Evolutionary conservation across 2,329 filamentous ascomycete genomes (phyloP).

Genomic region (Neoarthrinium moseri): DNA sequence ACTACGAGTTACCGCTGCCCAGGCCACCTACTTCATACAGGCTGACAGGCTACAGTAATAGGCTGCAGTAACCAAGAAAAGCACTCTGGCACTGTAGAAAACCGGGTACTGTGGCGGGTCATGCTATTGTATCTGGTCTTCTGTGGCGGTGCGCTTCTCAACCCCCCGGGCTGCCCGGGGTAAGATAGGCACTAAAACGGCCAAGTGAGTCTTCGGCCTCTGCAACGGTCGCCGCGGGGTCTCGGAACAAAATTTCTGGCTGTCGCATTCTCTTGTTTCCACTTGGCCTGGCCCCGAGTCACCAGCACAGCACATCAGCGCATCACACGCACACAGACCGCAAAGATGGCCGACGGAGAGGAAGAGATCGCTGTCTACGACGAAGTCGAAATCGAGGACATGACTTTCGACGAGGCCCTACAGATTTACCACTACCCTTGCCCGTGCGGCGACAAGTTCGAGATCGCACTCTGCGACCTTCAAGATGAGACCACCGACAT

Average conservation of each 20-base stretch:
- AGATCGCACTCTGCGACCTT: constrained; percentile 82
- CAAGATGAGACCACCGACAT: constrained; percentile 83
- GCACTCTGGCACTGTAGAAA: too few relatives aligned
- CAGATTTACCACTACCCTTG: constrained; percentile 96
- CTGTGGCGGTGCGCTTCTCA: constrained; percentile 1
- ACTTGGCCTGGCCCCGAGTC: neutral
- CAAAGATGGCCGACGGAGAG: constrained; percentile 60
- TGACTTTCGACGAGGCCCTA: constrained; percentile 80
- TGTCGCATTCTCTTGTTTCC: neutral
- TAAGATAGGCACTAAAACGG: too few relatives aligned
- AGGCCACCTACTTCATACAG: too few relatives aligned
- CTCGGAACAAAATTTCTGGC: neutral
- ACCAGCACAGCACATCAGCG: neutral
- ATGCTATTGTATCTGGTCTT: too few relatives aligned
- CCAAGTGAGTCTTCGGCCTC: too few relatives aligned
- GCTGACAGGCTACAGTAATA: too few relatives aligned
- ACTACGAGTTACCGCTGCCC: too few relatives aligned
- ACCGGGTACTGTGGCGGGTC: too few relatives aligned
- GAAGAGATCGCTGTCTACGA: constrained; percentile 77
- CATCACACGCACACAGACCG: neutral
- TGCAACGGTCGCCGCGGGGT: constrained; percentile 4
- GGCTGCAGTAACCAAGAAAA: too few relatives aligned
- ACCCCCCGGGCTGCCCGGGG: too few relatives aligned
- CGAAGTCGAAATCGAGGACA: constrained; percentile 98
- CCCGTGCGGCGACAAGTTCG: constrained; percentile 94